Percentiles rank a stretch among this genome's conserved stretches.
These are phyloP conservation scores for Naganishia albida DNA, from an alignment of 1,284 basidiomycete species.

Conservation along the genomic window DNA sequence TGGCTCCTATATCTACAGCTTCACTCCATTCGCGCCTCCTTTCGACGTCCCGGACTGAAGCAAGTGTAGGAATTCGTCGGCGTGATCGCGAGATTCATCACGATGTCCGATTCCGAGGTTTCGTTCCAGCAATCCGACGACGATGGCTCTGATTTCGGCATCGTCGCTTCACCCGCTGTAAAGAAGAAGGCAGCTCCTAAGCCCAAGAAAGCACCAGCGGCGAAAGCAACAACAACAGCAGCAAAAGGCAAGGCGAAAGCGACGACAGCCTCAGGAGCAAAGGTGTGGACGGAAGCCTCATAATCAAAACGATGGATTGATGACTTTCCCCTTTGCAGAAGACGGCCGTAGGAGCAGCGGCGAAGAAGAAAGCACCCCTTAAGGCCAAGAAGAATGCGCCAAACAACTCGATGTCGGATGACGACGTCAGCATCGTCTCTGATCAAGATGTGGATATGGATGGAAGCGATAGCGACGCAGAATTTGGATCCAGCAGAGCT, in stretches of 20 bases:
- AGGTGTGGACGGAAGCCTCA: neutral
- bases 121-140: conserved; percentile 25
- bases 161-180: conserved; percentile 22
- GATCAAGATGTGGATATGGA: conserved; percentile 28
- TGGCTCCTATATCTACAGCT: too few relatives aligned
- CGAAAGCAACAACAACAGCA: neutral
- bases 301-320: neutral
- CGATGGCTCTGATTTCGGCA: conserved; percentile 26
- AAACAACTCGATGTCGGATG: conserved; percentile 65
- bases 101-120: conserved; percentile 22
- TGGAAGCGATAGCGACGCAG: conserved; percentile 36
- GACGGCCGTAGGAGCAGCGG: conserved; percentile 52
- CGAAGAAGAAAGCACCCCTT: conserved; percentile 50
- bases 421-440: conserved; percentile 58
- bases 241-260: conserved; percentile 27
- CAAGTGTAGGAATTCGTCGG: neutral
- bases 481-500: conserved; percentile 44
- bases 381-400: conserved; percentile 64
- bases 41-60: neutral
- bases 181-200: conserved; percentile 13
- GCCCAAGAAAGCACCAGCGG: conserved; percentile 7
- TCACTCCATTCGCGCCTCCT: too few relatives aligned
- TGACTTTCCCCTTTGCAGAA: neutral
- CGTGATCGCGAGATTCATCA: neutral
- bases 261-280: conserved; percentile 7